Conservation (phyloP, 441 rosid species). For the Hypseocharis bilobata region DNA sequence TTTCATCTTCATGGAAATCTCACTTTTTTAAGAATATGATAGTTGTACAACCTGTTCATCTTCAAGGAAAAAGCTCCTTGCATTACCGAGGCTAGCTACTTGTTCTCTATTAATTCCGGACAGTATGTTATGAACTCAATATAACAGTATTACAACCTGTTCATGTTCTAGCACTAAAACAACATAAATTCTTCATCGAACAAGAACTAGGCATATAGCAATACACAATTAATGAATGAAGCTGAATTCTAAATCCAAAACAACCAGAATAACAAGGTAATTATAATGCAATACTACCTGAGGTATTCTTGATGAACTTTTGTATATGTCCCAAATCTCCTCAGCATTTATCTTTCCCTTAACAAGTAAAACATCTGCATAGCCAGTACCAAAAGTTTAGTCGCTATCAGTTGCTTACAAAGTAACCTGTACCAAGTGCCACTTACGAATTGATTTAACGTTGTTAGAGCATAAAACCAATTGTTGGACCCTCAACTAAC, state of each 20-base stretch:
- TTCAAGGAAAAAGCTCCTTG: no score
- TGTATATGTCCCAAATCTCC: slow-evolving; percentile 76
- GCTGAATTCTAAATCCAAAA: not conserved
- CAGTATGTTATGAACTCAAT: not conserved
- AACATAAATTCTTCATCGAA: not conserved
- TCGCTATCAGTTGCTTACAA: not conserved
- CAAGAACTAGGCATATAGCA: not conserved
- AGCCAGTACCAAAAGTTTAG: slow-evolving; percentile 7
- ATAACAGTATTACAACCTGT: not conserved
- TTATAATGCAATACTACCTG: slow-evolving; percentile 40
- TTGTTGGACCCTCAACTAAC: no score
- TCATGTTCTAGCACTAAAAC: not conserved
- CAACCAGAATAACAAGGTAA: not conserved
- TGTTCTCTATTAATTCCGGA: not conserved
- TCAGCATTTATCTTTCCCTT: slow-evolving; percentile 68
- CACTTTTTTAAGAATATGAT: no score
- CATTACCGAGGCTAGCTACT: not conserved
- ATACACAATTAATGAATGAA: not conserved
- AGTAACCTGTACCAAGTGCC: not conserved
- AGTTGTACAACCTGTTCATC: no score
- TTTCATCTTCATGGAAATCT: not conserved
- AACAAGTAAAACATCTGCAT: slow-evolving; percentile 74
- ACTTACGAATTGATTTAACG: no score
- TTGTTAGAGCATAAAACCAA: no score
- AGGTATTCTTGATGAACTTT: slow-evolving; percentile 57